Conservation (phyloP, 176 grass and related monocot genomes). For the Eleusine coracana region DNA sequence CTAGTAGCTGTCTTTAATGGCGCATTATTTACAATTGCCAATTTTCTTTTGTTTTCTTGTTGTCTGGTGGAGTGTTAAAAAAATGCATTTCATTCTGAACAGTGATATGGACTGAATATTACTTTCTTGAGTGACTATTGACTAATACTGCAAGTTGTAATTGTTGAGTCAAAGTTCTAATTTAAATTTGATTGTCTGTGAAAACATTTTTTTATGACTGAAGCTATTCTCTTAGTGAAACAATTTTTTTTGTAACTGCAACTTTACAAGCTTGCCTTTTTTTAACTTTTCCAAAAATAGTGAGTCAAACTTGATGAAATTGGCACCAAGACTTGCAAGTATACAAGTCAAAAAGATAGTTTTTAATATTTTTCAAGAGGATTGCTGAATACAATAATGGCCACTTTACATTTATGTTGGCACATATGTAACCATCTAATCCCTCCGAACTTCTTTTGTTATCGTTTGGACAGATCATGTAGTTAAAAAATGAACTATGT, state of each 20-base stretch:
- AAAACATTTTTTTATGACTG: no score
- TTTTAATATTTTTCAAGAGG: background rate
- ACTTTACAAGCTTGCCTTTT: background rate
- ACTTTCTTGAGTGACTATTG: background rate
- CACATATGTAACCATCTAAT: background rate
- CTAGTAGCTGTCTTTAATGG: background rate
- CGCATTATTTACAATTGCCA: background rate
- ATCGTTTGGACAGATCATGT: no score
- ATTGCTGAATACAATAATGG: background rate
- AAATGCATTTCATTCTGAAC: background rate
- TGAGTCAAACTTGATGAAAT: background rate
- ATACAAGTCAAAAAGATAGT: background rate
- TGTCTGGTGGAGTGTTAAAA: background rate
- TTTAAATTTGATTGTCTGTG: no score
- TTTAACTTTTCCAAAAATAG: no score
- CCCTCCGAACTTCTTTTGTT: no score
- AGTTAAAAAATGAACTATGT: no score
- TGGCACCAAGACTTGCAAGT: background rate
- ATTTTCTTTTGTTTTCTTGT: background rate
- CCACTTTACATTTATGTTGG: background rate
- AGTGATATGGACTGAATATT: no score
- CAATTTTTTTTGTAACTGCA: background rate
- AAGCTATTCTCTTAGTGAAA: background rate
- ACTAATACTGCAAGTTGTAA: no score
- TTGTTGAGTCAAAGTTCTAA: no score